Percentiles rank a stretch among this genome's conserved stretches.
Conservation (phyloP, 768 basidiomycete species). For the Boletus patriciae region DNA sequence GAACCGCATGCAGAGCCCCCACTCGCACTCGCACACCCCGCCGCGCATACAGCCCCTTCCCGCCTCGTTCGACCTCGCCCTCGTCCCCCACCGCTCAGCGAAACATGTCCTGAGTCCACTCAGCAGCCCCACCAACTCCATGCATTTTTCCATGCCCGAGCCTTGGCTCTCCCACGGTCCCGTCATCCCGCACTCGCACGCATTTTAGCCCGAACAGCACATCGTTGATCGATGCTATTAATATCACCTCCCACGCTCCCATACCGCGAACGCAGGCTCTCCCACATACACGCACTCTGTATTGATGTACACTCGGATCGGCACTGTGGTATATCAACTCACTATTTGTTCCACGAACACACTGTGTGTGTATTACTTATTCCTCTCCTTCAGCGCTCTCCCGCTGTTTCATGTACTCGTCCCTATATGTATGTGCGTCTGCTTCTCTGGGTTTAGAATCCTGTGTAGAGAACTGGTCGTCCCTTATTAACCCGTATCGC, state of each 20-base stretch:
- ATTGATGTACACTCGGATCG: conserved; percentile 7
- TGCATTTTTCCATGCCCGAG: conserved; percentile 24
- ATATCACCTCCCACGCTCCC: not conserved
- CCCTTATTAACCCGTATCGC: not conserved
- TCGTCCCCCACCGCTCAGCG: not conserved
- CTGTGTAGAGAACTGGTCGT: not conserved
- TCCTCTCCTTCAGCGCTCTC: not conserved
- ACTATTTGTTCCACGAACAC: not conserved
- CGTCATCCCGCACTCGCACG: not conserved
- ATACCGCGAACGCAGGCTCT: not conserved
- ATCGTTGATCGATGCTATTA: conserved; percentile 17
- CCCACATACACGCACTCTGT: conserved; percentile 1
- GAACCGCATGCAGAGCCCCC: not conserved
- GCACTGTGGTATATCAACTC: conserved; percentile 15
- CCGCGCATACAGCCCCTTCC: not conserved
- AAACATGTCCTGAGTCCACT: conserved; percentile 11
- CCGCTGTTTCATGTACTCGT: not conserved
- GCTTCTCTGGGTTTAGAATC: conserved; percentile 8
- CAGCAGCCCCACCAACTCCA: conserved; percentile 4
- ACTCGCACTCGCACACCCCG: not conserved
- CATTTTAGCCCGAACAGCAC: conserved; percentile 15
- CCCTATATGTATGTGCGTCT: not conserved
- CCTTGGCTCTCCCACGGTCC: conserved; percentile 18
- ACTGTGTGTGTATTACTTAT: conserved; percentile 16
- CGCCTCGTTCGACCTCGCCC: conserved; percentile 3